Conservation (phyloP, 345 rosid genomes). For the Salix arbutifolia region DNA sequence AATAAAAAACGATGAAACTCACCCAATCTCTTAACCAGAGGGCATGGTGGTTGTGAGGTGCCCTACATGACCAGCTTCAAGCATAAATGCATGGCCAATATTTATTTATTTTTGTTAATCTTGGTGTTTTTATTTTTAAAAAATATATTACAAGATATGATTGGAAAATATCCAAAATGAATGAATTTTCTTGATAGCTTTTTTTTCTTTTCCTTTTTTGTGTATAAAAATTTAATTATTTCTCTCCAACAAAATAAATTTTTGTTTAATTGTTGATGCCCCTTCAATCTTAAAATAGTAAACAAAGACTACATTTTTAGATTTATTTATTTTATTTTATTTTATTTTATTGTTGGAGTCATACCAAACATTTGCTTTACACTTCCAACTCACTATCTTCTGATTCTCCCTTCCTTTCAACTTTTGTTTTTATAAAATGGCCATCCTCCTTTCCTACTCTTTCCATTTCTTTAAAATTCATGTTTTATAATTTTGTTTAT, state of each 20-base stretch:
- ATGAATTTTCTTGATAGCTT: too few species aligned
- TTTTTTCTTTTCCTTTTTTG: too few species aligned
- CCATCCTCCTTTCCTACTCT: not conserved
- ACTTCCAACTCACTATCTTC: not conserved
- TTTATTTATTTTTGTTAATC: not conserved
- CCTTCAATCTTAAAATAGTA: too few species aligned
- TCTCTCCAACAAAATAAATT: too few species aligned
- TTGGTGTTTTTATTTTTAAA: not conserved
- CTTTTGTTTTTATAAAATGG: not conserved
- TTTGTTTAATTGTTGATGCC: too few species aligned
- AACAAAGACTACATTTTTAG: too few species aligned
- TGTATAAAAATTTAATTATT: too few species aligned
- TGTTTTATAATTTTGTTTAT: not conserved
- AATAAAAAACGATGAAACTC: too few species aligned
- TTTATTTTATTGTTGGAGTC: too few species aligned
- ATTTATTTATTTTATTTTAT: too few species aligned
- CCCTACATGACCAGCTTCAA: not conserved
- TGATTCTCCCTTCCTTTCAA: not conserved
- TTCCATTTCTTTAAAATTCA: not conserved
- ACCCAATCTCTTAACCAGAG: not conserved
- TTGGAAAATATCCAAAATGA: too few species aligned
- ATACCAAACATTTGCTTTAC: not conserved
- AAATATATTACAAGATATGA: too few species aligned
- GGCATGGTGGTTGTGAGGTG: not conserved
- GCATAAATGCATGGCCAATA: not conserved